These are phyloP conservation scores for Talaromyces rugulosus DNA, from an alignment of 2,329 filamentous ascomycete species.

Conservation along the genomic window DNA sequence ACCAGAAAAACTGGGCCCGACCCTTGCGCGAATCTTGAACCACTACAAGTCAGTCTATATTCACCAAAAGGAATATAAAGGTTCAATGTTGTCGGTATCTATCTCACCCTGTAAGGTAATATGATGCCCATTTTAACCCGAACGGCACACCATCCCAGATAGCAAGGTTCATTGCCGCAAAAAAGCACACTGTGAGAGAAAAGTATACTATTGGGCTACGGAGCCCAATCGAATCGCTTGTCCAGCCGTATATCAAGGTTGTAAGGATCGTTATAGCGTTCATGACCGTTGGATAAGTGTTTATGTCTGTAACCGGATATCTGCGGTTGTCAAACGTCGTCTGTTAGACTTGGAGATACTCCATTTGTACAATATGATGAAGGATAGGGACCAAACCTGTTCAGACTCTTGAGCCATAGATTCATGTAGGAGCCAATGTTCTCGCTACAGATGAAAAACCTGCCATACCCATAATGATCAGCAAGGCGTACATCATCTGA, in stretches of 20 bases:
- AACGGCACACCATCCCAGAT: conserved; percentile 9
- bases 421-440: conserved; percentile 11
- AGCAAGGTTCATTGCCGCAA: conserved; percentile 4
- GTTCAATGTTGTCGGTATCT: background rate
- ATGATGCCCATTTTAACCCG: conserved; percentile 9
- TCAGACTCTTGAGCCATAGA: conserved; percentile 6
- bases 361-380: background rate
- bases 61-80: background rate
- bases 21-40: conserved; percentile 5
- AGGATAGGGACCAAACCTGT: background rate
- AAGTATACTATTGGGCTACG: conserved; percentile 9
- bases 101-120: conserved; percentile 7
- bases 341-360: background rate
- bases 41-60: background rate
- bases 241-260: conserved; percentile 7
- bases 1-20: conserved; percentile 8
- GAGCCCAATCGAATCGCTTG: conserved; percentile 6
- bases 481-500: background rate
- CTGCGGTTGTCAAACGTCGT: background rate
- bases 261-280: conserved; percentile 8
- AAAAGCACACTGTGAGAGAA: conserved; percentile 7
- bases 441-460: conserved; percentile 10
- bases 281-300: conserved; percentile 9
- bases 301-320: conserved; percentile 5
- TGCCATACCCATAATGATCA: background rate